Conservation (phyloP, 176 grass and related monocot genomes). For the Elaeis guineensis region DNA sequence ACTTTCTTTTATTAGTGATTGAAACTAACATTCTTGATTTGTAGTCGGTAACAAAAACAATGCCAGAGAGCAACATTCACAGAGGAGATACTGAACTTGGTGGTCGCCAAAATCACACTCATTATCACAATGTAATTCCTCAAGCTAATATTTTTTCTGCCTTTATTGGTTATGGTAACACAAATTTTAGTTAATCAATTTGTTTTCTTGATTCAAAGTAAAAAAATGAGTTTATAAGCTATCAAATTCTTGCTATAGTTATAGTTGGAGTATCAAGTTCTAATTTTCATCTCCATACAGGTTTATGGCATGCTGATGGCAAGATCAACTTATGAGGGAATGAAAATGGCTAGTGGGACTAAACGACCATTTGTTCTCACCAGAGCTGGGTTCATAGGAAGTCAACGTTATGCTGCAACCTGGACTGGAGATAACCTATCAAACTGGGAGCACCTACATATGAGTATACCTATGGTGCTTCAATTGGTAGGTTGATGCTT, state of each 20-base stretch:
- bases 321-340: constrained; percentile 85
- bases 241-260: background rate
- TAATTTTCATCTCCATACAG: constrained; percentile 26
- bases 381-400: constrained; percentile 91
- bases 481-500: constrained; percentile 60
- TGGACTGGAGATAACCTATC: constrained; percentile 95
- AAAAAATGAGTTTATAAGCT: background rate
- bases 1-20: background rate
- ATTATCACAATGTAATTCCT: constrained; percentile 83
- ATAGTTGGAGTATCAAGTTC: background rate
- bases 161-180: background rate
- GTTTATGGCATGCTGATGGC: constrained; percentile 96
- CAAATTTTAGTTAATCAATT: too few relatives aligned
- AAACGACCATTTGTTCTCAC: constrained; percentile 93
- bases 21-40: constrained; percentile 3
- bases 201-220: background rate
- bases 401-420: constrained; percentile 87
- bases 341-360: constrained; percentile 48
- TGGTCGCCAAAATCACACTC: constrained; percentile 72
- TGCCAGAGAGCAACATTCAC: constrained; percentile 86
- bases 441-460: constrained; percentile 93
- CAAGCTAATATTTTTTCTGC: background rate
- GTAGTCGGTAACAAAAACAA: constrained; percentile 89
- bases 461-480: constrained; percentile 94
- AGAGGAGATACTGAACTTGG: constrained; percentile 70